Evolutionary conservation across 805 yeast genomes (phyloP).

Genomic region (Candida vartiovaarae): DNA sequence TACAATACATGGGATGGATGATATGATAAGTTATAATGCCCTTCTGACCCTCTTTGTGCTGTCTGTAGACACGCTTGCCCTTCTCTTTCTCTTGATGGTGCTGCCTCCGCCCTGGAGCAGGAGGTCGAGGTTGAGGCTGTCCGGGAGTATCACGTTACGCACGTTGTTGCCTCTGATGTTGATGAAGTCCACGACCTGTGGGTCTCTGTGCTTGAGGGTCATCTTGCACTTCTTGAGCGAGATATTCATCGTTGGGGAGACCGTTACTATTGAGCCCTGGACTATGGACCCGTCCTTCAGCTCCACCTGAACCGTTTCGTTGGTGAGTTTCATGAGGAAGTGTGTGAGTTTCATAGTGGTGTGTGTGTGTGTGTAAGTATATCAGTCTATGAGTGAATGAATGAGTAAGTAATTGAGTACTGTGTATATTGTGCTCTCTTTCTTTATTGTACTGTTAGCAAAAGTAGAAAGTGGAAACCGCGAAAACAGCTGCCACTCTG

Average conservation of each 20-base stretch:
- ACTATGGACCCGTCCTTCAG: conserved; percentile 85
- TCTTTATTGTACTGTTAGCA: no score
- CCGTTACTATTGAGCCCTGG: conserved; percentile 77
- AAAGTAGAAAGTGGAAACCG: no score
- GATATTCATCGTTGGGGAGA: conserved; percentile 88
- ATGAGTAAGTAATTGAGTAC: no score
- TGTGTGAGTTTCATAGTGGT: conserved; percentile 53
- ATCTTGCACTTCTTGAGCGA: conserved; percentile 74
- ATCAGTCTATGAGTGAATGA: no score
- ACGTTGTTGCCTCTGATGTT: conserved; percentile 87
- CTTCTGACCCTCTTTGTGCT: conserved; percentile 28
- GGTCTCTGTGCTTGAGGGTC: conserved; percentile 64
- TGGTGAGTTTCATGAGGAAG: conserved; percentile 77
- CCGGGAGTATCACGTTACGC: conserved; percentile 79
- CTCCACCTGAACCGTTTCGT: conserved; percentile 86
- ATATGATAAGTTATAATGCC: conserved; percentile 11
- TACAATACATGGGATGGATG: background rate
- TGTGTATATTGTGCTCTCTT: no score
- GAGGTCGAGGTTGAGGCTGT: conserved; percentile 67
- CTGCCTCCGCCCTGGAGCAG: conserved; percentile 40
- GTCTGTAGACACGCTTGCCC: background rate
- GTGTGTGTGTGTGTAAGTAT: background rate
- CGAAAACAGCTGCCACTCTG: no score
- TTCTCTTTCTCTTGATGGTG: conserved; percentile 17
- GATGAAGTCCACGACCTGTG: conserved; percentile 66